Base-by-base conservation (phyloP, 441 rosid species). In the Arabidopsis hybrid region DNA sequence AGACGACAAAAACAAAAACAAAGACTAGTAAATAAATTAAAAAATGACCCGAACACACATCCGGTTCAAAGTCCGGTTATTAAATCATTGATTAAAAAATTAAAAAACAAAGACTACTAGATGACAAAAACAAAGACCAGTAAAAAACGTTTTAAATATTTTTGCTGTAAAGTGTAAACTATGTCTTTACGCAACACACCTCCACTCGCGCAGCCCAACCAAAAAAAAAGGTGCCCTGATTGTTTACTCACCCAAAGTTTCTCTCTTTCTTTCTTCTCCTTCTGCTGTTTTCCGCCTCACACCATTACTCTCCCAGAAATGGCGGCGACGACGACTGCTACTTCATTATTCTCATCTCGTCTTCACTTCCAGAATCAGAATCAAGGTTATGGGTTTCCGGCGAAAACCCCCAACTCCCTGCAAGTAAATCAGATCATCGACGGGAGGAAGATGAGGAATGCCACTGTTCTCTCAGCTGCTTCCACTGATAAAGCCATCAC, bases 221-320 rank as follows among this genome's bases (percentile, higher is more conserved):
- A 61, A 42, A 4, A 60, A 40, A 21, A 21, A 21, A 21, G 26
- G 14, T 21, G 53, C 34, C 47, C 53, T 32, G 35, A 14, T 42
- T 55, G 32, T 42, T 63, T 21, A 21, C 26, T 21, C 35, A 32
- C 49, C 49, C 29, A 74, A 57, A 50, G 32, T 50, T 47, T 29
- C 29, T 3, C 46, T 18, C 36, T 55, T 31, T 59, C 61, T 56
- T 12, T 31, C 56, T 11, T n/a, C 60, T 43, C 4, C 59, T 14
- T 31, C 32, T 36, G 56, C 69, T 77, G 63, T 72, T 72, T 55
- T 78, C 74, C 71, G 78, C 74, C 74, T 72, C 80, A 14, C 73
- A 77, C 60, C 50, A 58, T 59, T 32, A 21, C 67, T 66, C 9
- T 8, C 49, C 31, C 32, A 38, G 6, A 71, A 73, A 78, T 78